Evolutionary conservation across 2,329 filamentous ascomycete genomes (phyloP).

Genomic region (Aspergillus tamarii): DNA sequence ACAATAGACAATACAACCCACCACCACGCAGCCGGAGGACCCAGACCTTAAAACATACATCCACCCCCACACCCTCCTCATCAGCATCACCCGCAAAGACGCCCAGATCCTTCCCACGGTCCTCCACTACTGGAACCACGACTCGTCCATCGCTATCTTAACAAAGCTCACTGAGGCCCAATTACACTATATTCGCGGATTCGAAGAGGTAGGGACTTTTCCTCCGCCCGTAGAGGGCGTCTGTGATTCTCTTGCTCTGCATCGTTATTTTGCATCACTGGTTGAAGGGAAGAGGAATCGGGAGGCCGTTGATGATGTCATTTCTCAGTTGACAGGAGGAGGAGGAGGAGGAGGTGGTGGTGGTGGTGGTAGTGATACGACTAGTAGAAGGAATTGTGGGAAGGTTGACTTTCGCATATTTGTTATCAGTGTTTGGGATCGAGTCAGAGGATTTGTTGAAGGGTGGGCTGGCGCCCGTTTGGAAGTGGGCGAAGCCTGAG

Average conservation of each 20-base stretch:
- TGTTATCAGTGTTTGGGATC: neutral
- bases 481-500: neutral
- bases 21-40: neutral
- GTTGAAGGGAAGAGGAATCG: neutral
- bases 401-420: neutral
- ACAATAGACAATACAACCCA: neutral
- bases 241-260: neutral
- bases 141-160: neutral
- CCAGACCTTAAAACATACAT: neutral
- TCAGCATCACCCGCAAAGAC: neutral
- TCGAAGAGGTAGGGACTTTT: neutral
- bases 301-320: neutral
- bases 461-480: neutral
- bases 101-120: neutral
- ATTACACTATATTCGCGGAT: neutral
- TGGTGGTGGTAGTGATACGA: neutral
- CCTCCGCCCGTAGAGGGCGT: neutral
- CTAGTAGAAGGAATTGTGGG: neutral
- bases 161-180: neutral
- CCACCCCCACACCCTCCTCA: neutral
- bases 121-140: neutral
- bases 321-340: neutral
- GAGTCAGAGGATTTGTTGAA: neutral
- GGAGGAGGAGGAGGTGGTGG: too few species aligned
- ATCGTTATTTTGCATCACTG: neutral